Conservation (phyloP, 768 basidiomycete genomes). For the Leccinum imitatum region DNA sequence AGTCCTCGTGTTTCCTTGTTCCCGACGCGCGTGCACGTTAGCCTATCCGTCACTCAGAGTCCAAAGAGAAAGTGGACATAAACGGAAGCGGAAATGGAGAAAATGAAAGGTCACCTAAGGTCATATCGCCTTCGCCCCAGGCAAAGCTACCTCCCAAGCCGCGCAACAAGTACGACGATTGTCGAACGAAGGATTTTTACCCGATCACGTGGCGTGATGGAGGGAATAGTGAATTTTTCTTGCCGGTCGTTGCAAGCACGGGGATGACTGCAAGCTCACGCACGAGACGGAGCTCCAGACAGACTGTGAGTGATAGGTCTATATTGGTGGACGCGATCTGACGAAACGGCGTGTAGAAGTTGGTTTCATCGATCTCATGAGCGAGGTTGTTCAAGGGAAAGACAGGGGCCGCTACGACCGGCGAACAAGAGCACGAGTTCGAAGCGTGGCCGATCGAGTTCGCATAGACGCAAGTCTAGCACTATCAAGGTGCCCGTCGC, state of each 20-base stretch:
- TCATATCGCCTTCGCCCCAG: not conserved
- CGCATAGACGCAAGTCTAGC: conserved; percentile 9
- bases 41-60: conserved; percentile 42
- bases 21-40: conserved; percentile 20
- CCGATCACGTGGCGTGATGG: conserved; percentile 71
- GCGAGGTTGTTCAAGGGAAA: not conserved
- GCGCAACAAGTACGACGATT: conserved; percentile 34
- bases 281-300: conserved; percentile 28
- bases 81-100: not conserved
- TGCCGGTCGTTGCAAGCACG: conserved; percentile 26
- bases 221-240: conserved; percentile 30
- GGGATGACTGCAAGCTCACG: conserved; percentile 29
- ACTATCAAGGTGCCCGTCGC: conserved; percentile 1
- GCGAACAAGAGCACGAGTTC: not conserved
- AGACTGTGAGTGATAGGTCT: conserved; percentile 21
- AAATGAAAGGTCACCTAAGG: not conserved
- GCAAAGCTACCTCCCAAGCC: conserved; percentile 30
- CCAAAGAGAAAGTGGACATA: not conserved
- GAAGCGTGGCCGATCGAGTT: conserved; percentile 9
- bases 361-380: conserved; percentile 18
- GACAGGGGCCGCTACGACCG: not conserved
- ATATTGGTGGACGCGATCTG: not conserved
- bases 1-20: not conserved
- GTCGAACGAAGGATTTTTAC: conserved; percentile 49
- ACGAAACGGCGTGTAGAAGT: conserved; percentile 7